phyloP scores from a whole-genome alignment of 768 basidiomycete genomes.

The Pleurotus salmoneostramineus region DNA sequence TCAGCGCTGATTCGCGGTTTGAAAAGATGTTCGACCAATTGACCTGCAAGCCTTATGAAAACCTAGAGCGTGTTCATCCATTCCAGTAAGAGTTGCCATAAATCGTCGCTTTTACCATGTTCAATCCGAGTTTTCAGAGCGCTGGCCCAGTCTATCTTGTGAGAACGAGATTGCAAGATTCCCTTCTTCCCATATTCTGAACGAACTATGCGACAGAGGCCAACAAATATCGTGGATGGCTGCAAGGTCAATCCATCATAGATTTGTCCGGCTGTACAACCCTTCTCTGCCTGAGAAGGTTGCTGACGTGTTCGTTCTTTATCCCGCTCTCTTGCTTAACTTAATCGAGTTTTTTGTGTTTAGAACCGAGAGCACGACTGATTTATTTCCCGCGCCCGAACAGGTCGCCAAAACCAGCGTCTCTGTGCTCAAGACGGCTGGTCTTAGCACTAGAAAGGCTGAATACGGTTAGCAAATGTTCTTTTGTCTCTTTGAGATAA shows the following conservation, averaged over 20 bases:
- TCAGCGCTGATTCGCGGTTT: constrained; percentile 66
- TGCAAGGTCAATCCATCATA: constrained; percentile 78
- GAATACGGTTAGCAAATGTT: constrained; percentile 62
- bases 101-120: neutral
- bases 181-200: neutral
- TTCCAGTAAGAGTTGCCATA: constrained; percentile 52
- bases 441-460: constrained; percentile 81
- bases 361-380: constrained; percentile 19
- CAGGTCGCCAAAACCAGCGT: constrained; percentile 64
- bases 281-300: constrained; percentile 68
- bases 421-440: constrained; percentile 61
- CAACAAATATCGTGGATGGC: constrained; percentile 88
- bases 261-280: constrained; percentile 74
- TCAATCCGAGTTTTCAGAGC: constrained; percentile 37
- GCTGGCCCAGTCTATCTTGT: constrained; percentile 71
- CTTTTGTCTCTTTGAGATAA: neutral
- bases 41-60: constrained; percentile 74
- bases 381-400: constrained; percentile 68
- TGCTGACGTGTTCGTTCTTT: constrained; percentile 38
- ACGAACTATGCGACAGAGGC: constrained; percentile 33
- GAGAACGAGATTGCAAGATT: constrained; percentile 18
- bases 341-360: neutral
- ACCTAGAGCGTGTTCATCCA: constrained; percentile 73
- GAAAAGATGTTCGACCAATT: constrained; percentile 59
- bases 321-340: neutral